A percentile compares a stretch with the other conserved stretches of the same genome.
Conservation (phyloP, 306 rosid genomes). For the Corylus heterophylla region DNA sequence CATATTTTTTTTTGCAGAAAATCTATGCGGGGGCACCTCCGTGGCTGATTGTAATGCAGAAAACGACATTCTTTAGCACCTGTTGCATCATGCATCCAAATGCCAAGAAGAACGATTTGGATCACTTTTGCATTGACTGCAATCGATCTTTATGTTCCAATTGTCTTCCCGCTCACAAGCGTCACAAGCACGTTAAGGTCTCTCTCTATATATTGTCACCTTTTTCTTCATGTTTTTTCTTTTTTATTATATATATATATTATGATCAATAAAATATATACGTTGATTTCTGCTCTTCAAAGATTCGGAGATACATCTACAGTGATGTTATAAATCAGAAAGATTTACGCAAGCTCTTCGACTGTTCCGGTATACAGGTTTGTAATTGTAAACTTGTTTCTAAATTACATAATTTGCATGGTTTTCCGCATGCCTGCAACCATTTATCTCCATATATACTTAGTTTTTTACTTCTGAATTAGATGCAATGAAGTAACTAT, state of each 20-base stretch:
- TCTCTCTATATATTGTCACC: too few species aligned
- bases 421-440: neutral
- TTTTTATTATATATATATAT: too few species aligned
- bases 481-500: too few species aligned
- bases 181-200: conserved; percentile 34
- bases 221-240: neutral
- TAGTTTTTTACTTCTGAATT: too few species aligned
- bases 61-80: conserved; percentile 10
- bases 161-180: conserved; percentile 23
- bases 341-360: conserved; percentile 33
- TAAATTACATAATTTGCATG: neutral
- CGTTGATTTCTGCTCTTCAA: too few species aligned
- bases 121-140: conserved; percentile 34
- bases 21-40: conserved; percentile 15
- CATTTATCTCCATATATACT: too few species aligned
- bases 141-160: conserved; percentile 24
- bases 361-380: conserved; percentile 42
- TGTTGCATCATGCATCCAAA: neutral
- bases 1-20: neutral
- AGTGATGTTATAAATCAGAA: conserved; percentile 33
- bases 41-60: conserved; percentile 32
- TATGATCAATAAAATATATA: too few species aligned
- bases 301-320: conserved; percentile 40
- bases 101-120: conserved; percentile 23
- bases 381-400: neutral